Percentiles rank a stretch among this genome's conserved stretches.
Evolutionary conservation across 148 eudicot species (phyloP).

Genomic region (Beta vulgaris): DNA sequence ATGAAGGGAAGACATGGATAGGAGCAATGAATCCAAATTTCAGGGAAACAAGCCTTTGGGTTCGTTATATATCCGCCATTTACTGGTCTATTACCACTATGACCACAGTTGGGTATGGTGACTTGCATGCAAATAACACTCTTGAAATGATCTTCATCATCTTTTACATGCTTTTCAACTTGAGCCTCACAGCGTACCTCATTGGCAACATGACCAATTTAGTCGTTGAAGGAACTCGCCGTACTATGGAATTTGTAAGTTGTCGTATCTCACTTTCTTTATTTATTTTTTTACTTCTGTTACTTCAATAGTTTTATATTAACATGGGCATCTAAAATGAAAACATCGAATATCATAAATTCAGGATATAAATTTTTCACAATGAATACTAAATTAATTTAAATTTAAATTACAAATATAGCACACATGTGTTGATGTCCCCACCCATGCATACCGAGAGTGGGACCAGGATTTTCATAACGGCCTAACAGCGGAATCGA

Average conservation of each 20-base stretch:
- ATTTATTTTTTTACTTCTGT: too few relatives aligned
- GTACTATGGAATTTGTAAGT: constrained; percentile 87
- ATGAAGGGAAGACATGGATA: constrained; percentile 74
- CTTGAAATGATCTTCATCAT: constrained; percentile 73
- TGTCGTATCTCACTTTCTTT: neutral
- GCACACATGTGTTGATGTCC: too few relatives aligned
- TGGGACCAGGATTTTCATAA: too few relatives aligned
- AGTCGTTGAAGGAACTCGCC: constrained; percentile 82
- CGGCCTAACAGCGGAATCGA: too few relatives aligned
- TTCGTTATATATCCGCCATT: constrained; percentile 66
- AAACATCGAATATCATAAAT: too few relatives aligned
- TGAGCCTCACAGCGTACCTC: constrained; percentile 82
- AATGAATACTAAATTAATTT: too few relatives aligned
- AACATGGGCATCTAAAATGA: too few relatives aligned
- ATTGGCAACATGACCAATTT: constrained; percentile 93
- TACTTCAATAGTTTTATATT: too few relatives aligned
- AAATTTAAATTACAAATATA: too few relatives aligned
- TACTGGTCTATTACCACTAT: constrained; percentile 88
- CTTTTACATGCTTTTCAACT: constrained; percentile 85
- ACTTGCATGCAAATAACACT: constrained; percentile 76
- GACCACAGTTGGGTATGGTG: constrained; percentile 91
- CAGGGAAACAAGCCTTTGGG: constrained; percentile 50
- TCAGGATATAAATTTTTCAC: too few relatives aligned
- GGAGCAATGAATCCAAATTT: constrained; percentile 64
- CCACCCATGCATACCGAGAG: too few relatives aligned